A percentile compares a stretch with the other conserved stretches of the same genome.
Conservation (phyloP, 176 grass and related monocot genomes). For the Elaeis guineensis region DNA sequence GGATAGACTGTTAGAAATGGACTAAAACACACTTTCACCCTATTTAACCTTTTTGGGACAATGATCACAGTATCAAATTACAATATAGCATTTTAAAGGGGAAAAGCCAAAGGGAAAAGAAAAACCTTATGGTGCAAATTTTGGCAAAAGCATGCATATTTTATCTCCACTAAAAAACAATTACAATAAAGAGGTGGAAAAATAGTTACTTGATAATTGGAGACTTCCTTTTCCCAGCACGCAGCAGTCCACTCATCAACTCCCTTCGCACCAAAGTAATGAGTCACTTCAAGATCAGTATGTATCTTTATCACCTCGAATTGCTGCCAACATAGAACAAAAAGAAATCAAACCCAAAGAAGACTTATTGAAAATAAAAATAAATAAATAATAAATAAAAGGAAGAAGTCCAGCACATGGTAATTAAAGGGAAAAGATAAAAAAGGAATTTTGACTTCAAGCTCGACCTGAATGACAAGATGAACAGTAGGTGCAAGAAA, state of each 20-base stretch:
- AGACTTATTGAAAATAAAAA: neutral
- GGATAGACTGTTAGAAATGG: too few species aligned
- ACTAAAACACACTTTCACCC: too few species aligned
- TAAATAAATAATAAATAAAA: neutral
- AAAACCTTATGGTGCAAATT: too few species aligned
- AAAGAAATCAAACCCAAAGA: slow-evolving; percentile 3
- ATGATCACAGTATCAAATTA: too few species aligned
- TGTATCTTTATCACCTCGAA: slow-evolving; percentile 57
- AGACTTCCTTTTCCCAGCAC: slow-evolving; percentile 62
- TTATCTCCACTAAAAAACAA: neutral
- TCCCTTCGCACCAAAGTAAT: slow-evolving; percentile 61
- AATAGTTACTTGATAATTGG: slow-evolving; percentile 49
- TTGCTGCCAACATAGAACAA: slow-evolving; percentile 45
- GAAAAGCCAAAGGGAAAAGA: too few species aligned
- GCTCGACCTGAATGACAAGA: slow-evolving; percentile 55
- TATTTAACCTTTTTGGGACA: too few species aligned
- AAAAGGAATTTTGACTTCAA: too few species aligned
- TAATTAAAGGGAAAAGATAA: too few species aligned
- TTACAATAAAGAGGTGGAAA: neutral
- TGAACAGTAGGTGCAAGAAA: slow-evolving; percentile 78
- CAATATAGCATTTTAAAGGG: too few species aligned
- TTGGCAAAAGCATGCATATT: too few species aligned
- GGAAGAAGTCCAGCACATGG: neutral
- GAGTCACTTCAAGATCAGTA: slow-evolving; percentile 56
- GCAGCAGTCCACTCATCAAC: slow-evolving; percentile 62